These are phyloP conservation scores for Ceratocystis albifundus DNA, from an alignment of 2,329 filamentous ascomycete genomes.

Conservation along the genomic window DNA sequence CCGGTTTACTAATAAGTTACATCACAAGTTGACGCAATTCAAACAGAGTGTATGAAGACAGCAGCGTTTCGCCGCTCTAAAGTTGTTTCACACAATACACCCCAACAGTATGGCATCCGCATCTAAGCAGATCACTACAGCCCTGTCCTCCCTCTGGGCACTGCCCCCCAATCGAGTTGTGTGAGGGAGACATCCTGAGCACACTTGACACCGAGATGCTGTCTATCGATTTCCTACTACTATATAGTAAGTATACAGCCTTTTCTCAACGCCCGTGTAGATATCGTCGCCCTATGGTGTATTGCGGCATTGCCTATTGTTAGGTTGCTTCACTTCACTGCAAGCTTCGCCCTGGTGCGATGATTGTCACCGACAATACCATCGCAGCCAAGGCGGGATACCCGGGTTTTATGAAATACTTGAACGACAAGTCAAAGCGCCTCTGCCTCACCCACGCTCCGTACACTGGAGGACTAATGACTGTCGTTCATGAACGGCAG, in stretches of 20 bases:
- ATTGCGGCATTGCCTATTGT: slow-evolving; percentile 42
- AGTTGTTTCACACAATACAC: too few species aligned
- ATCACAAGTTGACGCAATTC: too few species aligned
- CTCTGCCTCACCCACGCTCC: slow-evolving; percentile 30
- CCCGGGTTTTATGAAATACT: slow-evolving; percentile 36
- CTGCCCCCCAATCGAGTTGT: slow-evolving; percentile 39
- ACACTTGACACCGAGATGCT: slow-evolving; percentile 39
- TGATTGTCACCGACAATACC: slow-evolving; percentile 42
- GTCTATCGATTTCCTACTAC: slow-evolving; percentile 44
- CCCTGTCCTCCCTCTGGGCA: too few species aligned
- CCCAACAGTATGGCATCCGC: too few species aligned
- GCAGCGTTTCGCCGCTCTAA: too few species aligned
- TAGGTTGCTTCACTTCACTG: slow-evolving; percentile 37
- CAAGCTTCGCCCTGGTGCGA: slow-evolving; percentile 36
- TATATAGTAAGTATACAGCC: slow-evolving; percentile 44
- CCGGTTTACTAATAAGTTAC: too few species aligned
- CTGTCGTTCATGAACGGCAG: too few species aligned
- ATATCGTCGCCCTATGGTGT: background rate
- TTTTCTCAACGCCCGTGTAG: too few species aligned
- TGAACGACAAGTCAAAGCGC: slow-evolving; percentile 37
- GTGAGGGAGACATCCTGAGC: slow-evolving; percentile 46
- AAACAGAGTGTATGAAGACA: too few species aligned
- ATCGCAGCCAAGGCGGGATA: slow-evolving; percentile 33
- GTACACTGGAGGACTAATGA: too few species aligned
- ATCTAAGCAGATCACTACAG: too few species aligned